Percentiles rank a stretch among this genome's conserved stretches.
These are phyloP conservation scores for Dioscorea dumetorum DNA, from an alignment of 106 monocot species.

Conservation along the genomic window DNA sequence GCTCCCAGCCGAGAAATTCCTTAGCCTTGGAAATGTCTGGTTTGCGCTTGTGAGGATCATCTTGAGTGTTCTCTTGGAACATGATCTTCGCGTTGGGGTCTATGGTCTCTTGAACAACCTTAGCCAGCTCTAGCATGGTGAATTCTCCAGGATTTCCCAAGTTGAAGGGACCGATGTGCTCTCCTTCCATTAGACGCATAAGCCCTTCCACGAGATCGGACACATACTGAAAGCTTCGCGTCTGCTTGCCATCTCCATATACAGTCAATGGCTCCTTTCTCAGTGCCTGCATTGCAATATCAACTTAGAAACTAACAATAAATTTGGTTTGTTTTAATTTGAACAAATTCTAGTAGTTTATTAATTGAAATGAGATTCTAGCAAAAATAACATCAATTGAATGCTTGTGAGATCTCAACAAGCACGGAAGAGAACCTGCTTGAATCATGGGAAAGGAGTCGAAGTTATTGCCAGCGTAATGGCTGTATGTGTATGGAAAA, in stretches of 20 bases:
- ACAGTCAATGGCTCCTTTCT: constrained; percentile 88
- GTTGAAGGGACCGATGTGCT: constrained; percentile 92
- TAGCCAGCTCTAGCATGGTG: constrained; percentile 92
- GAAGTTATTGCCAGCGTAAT: no score
- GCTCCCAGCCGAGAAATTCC: constrained; percentile 73
- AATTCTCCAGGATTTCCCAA: constrained; percentile 95
- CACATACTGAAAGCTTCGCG: constrained; percentile 88
- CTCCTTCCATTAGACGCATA: constrained; percentile 80
- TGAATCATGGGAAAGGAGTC: no score
- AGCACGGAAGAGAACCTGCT: no score
- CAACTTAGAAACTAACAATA: no score
- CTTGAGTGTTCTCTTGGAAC: constrained; percentile 72
- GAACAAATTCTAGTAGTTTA: no score
- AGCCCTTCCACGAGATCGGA: constrained; percentile 82
- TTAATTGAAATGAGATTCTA: no score
- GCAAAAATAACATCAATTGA: no score
- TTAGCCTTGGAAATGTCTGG: constrained; percentile 80
- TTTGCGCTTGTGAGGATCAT: constrained; percentile 85
- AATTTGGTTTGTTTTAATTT: no score
- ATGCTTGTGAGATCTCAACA: no score
- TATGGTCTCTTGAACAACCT: constrained; percentile 83
- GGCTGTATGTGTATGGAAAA: no score
- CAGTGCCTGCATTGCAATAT: constrained; percentile 32
- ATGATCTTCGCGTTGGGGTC: constrained; percentile 65
- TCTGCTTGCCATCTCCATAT: constrained; percentile 87